Base-by-base conservation (phyloP, 2,329 filamentous ascomycete species). In the Elsinoe necatrix region DNA sequence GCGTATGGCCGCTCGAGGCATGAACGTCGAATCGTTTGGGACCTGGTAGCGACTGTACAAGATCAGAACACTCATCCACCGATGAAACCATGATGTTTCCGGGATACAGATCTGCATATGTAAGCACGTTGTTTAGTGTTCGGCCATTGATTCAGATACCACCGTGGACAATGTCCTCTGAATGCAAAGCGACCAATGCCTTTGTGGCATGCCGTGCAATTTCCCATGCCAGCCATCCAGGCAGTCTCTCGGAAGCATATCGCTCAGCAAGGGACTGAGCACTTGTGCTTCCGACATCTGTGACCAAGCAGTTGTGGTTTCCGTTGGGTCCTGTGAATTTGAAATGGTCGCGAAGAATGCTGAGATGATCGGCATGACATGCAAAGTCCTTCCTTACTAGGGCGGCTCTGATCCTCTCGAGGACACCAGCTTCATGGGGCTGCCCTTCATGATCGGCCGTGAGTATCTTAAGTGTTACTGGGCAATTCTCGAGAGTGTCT, bases 51-150 rank as follows among this genome's bases (percentile, higher is more conserved):
- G 18, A 27, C 29, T 45, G n/a, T n/a, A n/a, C 31, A 14, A 34
- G 27, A 14, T 54, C n/a, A 1, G 59, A 41, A 1, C 60, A 35
- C 9, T 27, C 25, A 31, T 57, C 56, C 34, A 23, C 16, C 2
- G 62, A 43, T 37, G 65, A 59, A 14, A 65, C 56, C 27, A 63
- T 57, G 43, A 66, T 65, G 54, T 67, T 67, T 8, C 57, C 58
- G 1, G 65, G 63, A 55, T 64, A 60, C n/a, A 67, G 60, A 54
- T 66, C 65, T 60, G 61, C 61, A 29, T 60, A 60, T 1, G 61
- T 59, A 8, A 63, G 21, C 1, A 21, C 16, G 18, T 2, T n/a
- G 18, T 34, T 12, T 20, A 34, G n/a, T 16, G 7, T 14, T 34
- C 9, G n/a, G 6, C 14, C 25, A 20, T 25, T 37, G n/a, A 6